Conservation (phyloP, 108 stramenopile species). For the Pseudonitzschia multiseries region DNA sequence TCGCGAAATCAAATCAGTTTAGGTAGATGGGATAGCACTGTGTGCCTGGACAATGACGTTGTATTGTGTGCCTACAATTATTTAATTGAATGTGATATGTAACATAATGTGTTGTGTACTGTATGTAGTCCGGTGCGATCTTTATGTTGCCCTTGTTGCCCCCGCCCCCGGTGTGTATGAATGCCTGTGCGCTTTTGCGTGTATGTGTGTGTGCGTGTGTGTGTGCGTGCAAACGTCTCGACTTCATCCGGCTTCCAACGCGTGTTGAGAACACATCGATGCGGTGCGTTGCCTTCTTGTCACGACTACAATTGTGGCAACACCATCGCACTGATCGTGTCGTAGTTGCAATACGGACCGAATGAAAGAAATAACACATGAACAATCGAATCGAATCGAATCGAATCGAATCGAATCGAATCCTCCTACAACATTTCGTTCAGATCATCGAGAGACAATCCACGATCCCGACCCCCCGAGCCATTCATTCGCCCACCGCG, state of each 20-base stretch:
- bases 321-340: too few species aligned
- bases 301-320: neutral
- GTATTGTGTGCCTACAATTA: neutral
- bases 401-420: neutral
- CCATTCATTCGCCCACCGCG: neutral
- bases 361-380: neutral
- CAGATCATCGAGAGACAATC: slow-evolving; percentile 17
- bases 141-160: slow-evolving; percentile 1
- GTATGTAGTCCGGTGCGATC: neutral
- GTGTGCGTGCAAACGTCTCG: too few species aligned
- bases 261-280: neutral
- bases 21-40: too few species aligned
- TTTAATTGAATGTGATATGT: neutral
- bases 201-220: too few species aligned
- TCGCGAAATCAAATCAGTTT: too few species aligned
- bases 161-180: slow-evolving; percentile 1
- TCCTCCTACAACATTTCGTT: slow-evolving; percentile 14
- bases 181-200: neutral
- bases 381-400: neutral
- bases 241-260: too few species aligned
- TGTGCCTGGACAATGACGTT: neutral
- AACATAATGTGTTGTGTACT: neutral
- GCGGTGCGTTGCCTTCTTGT: neutral
- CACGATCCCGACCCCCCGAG: neutral
- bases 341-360: too few species aligned